These are phyloP conservation scores for Colletotrichum camelliae DNA, from an alignment of 2,329 filamentous ascomycete species.

Conservation along the genomic window DNA sequence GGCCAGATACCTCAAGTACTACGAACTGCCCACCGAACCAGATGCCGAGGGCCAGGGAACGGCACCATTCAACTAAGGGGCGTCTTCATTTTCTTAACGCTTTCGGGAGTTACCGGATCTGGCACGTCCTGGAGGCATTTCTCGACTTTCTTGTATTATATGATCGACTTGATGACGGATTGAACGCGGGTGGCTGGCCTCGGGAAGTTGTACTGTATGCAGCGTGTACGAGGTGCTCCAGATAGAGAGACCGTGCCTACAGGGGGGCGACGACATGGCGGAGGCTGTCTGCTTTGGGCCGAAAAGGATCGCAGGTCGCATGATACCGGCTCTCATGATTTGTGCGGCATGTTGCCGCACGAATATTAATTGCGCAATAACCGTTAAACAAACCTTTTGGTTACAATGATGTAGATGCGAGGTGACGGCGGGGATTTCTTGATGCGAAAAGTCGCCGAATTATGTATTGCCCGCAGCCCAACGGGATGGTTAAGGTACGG, in stretches of 20 bases:
- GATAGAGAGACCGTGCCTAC: conserved; percentile 6
- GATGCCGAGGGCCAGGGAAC: conserved; percentile 53
- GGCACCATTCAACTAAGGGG: conserved; percentile 54
- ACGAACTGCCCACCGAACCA: conserved; percentile 55
- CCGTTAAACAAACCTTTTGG: not conserved
- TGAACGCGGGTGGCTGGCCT: not conserved
- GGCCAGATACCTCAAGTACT: conserved; percentile 55
- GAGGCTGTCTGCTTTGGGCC: not conserved
- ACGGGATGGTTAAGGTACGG: not conserved
- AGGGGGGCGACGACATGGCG: not conserved
- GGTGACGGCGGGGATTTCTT: not conserved
- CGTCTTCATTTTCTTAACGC: not conserved
- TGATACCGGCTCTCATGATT: not conserved
- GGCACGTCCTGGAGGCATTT: not conserved
- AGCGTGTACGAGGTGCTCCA: conserved; percentile 10
- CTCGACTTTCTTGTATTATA: conserved; percentile 19
- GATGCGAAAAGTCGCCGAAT: not conserved
- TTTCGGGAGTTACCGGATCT: not conserved
- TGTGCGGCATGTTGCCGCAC: not conserved
- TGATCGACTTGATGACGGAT: conserved; percentile 14
- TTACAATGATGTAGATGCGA: not conserved
- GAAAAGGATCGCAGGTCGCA: not conserved
- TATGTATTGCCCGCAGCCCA: not conserved
- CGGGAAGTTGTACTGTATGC: conserved; percentile 13
- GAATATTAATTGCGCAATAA: conserved; percentile 14